Evolutionary conservation across 345 rosid species (phyloP), one percentile per base, ranked within the genome.

Genomic region (Eucalyptus melliodora): DNA sequence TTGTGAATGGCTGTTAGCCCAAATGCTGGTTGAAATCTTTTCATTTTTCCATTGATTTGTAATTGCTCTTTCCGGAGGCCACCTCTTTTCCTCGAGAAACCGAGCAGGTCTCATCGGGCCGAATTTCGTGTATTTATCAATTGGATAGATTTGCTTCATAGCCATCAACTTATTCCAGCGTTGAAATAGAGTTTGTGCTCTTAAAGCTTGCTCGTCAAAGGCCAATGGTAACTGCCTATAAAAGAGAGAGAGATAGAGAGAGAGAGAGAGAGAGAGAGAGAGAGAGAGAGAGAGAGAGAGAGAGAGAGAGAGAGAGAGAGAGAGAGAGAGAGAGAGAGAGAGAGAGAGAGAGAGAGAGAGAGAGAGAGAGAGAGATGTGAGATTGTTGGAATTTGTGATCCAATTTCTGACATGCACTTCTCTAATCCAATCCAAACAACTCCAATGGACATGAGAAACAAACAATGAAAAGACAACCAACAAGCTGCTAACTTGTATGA

Each of bases 81-180:
- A 93, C 69, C 89, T 88, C 88, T 88, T 93, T 53, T 92, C 93
- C 90, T 93, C 94, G 27, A 92, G 90, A 88, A 91, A 91, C 50
- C 90, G 44, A 82, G 89, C 88, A 27, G 93, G 92, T 89, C 92
- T 91, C 40, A 91, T 50, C 10, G 93, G 91, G 31, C 90, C 91
- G 24, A 90, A 77, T 88, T 87, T 51, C 89, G 16, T 51, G n/a
- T 34, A 53, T 11, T 34, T 51, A 51, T 86, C 47, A 40, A 77
- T 59, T 82, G 69, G 50, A 44, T 30, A 16, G n/a, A 45, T 72
- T 56, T 40, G 87, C 14, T 30, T 88, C 16, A 77, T 40, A 23
- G 47, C 85, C 85, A 21, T 77, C 47, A 77, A 40, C 85, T 77
- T 77, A 40, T 42, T 77, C 85, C 85, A 77, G 47, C 47, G 30